Evolutionary conservation across 1,284 basidiomycete species (phyloP), one percentile per base, ranked within the genome.

Genomic region (Leccinum laetum): DNA sequence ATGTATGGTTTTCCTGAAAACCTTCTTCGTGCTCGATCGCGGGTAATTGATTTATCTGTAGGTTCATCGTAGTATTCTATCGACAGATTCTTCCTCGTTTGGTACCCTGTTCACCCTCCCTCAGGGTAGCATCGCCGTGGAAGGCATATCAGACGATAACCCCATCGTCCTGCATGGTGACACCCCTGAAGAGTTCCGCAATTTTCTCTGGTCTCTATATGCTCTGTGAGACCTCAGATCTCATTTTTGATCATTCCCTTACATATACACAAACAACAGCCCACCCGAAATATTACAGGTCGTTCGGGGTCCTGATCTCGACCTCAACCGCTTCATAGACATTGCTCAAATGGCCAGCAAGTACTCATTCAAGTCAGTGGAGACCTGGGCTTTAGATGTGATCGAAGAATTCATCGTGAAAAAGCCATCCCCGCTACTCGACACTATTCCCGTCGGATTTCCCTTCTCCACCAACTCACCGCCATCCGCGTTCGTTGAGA

Each of bases 361-460:
- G 75, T 90, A 90, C 69, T 82, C 84, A 41, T 90, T 91, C 82
- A 88, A 86, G 73, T 83, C 84, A 9, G 74, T 88, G 37, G 89
- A 91, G 72, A 86, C 82, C 0, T 91, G 89, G 89, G 81, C 87
- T 1, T 79, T 91, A 24, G 85, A 89, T 67, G 84, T 82, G 13
- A 86, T 91, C 59, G 85, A 88, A 64, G 84, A 86, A 68, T 86
- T 83, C 64, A 83, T 90, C 26, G 83, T 83, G 63, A 83, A 80
- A 61, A 86, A 83, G 69, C 84, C 86, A n/a, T 86, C 83, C 1
- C 82, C 84, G 1, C 77, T 88, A 66, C 78, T 85, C 61, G 77
- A 75, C 60, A 71, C 77, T 39, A 75, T 81, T 52, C 78, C 82
- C 21, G 65, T 77, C 18, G 71, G 76, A 58, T 75, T 75, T 67